phyloP scores from a whole-genome alignment of 345 rosid genomes.

The Firmiana major region DNA sequence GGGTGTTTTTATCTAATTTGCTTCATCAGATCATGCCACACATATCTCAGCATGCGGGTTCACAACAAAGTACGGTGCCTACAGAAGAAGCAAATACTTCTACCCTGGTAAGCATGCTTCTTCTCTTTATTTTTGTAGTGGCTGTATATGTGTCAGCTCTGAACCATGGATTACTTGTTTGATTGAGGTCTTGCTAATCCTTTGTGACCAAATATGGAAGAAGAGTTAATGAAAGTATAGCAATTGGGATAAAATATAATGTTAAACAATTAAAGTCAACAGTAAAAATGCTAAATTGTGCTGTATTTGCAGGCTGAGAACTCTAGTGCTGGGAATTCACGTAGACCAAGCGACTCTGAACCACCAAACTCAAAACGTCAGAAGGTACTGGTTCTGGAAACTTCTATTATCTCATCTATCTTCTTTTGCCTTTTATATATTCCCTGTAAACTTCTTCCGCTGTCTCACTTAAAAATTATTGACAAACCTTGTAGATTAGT shows the following conservation, averaged over 20 bases:
- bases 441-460: neutral
- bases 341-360: slow-evolving; percentile 32
- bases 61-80: slow-evolving; percentile 22
- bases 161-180: neutral
- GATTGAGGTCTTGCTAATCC: slow-evolving; percentile 2
- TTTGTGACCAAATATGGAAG: neutral
- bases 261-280: neutral
- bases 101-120: slow-evolving; percentile 24
- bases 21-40: slow-evolving; percentile 64
- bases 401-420: neutral
- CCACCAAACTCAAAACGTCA: slow-evolving; percentile 55
- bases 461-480: neutral
- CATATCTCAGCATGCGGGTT: slow-evolving; percentile 36
- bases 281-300: neutral
- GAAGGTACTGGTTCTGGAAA: slow-evolving; percentile 33
- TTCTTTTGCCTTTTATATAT: neutral
- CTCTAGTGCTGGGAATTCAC: slow-evolving; percentile 33
- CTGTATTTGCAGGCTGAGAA: slow-evolving; percentile 39
- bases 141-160: neutral
- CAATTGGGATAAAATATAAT: neutral
- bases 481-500: neutral
- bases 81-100: slow-evolving; percentile 34
- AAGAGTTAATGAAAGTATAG: neutral
- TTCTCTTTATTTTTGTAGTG: neutral
- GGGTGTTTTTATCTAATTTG: slow-evolving; percentile 55